phyloP scores from a whole-genome alignment of 2,329 filamentous ascomycete genomes.

The Phyllachora maydis region DNA sequence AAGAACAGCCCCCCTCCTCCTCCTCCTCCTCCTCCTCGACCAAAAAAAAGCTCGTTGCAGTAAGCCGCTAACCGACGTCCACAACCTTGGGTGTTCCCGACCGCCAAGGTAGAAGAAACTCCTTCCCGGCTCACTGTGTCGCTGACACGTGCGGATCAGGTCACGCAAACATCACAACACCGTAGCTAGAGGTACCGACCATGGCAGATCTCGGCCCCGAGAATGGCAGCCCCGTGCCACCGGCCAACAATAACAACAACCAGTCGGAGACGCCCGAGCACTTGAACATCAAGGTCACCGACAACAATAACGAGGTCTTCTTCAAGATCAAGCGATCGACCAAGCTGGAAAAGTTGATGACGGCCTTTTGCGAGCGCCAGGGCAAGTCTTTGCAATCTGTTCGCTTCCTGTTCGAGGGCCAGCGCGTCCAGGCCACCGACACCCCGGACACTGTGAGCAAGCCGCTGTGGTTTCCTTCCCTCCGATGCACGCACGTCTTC shows the following conservation, averaged over 20 bases:
- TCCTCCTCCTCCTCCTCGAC: no score
- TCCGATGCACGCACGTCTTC: background rate
- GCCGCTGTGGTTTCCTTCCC: slow-evolving; percentile 1
- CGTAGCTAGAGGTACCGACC: no score
- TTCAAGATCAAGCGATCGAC: slow-evolving; percentile 99
- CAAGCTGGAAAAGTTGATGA: slow-evolving; percentile 93
- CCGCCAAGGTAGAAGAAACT: no score
- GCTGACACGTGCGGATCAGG: no score
- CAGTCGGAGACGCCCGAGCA: no score
- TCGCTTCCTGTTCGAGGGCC: slow-evolving; percentile 91
- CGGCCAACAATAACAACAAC: no score
- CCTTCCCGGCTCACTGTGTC: no score
- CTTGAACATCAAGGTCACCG: slow-evolving; percentile 97
- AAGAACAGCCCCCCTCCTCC: no score
- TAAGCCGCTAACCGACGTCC: no score
- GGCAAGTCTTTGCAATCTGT: slow-evolving; percentile 73
- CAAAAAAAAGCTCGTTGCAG: no score
- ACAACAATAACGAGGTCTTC: slow-evolving; percentile 99
- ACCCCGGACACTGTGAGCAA: slow-evolving; percentile 74
- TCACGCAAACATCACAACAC: no score
- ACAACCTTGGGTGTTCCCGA: no score
- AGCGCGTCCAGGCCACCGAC: slow-evolving; percentile 71
- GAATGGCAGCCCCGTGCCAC: slow-evolving; percentile 23
- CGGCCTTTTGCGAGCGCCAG: slow-evolving; percentile 90
- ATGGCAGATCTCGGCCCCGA: slow-evolving; percentile 19